Evolutionary conservation across 2,329 filamentous ascomycete species (phyloP).

Genomic region (Lachnellula occidentalis): DNA sequence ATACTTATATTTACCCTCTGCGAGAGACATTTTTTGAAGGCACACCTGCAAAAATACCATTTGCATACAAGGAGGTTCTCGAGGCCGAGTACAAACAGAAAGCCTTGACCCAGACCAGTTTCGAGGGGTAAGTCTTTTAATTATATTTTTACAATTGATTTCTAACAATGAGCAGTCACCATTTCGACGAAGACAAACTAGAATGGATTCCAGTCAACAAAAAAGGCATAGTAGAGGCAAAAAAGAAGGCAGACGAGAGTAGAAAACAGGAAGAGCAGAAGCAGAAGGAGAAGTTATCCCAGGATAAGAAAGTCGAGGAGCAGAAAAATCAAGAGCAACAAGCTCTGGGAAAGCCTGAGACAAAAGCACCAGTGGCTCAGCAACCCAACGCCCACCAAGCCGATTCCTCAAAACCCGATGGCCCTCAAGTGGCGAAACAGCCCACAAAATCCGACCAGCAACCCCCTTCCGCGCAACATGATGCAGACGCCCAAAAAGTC

Average conservation of each 20-base stretch:
- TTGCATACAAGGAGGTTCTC: constrained; percentile 53
- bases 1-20: constrained; percentile 61
- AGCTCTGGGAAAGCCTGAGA: background rate
- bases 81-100: constrained; percentile 50
- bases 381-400: background rate
- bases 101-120: constrained; percentile 46
- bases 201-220: constrained; percentile 30
- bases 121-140: constrained; percentile 41
- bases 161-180: constrained; percentile 30
- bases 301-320: background rate
- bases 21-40: constrained; percentile 65
- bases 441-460: background rate
- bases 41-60: constrained; percentile 60
- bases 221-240: constrained; percentile 4
- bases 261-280: background rate
- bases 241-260: background rate
- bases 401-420: background rate
- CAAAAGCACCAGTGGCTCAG: background rate
- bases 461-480: background rate
- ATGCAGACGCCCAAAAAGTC: constrained; percentile 2
- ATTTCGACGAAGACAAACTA: constrained; percentile 37
- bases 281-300: background rate
- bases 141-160: background rate
- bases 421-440: background rate
- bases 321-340: background rate